Evolutionary conservation across 2,329 filamentous ascomycete species (phyloP), one percentile per base, ranked within the genome.

Genomic region (Aschersonia sp.): DNA sequence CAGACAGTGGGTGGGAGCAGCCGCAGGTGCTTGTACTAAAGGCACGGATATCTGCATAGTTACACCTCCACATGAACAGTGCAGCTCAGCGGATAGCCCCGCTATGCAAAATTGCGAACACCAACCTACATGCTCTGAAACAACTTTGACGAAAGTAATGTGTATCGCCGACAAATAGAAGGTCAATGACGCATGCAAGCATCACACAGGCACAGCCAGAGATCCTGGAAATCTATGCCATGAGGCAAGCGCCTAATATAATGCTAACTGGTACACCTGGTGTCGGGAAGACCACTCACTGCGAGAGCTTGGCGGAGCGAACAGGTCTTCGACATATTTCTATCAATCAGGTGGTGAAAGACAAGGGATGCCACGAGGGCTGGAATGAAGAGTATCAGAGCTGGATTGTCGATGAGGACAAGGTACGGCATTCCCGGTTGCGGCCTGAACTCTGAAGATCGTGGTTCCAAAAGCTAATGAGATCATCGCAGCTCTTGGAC

Each of bases 371-470:
- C 59, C 85, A 92, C 59, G 88, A 95, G 59, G 85, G 85, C 30
- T 94, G 79, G 67, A 87, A 94, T 55, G 84, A 94, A 42, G 84
- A 89, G 62, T 81, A 83, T 47, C 79, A 87, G 62, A 88, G 84
- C 58, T 94, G 85, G 80, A 84, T 97, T 49, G 89, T 98, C 12
- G 90, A 98, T 60, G 92, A 98, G 64, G 92, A 98, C 61, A 94
- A 94, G 75, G 87, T 88, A 59, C 51, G 66, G n/a, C 9, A 30
- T 35, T 35, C 30, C 22, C 22, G 22, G 22, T 22, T 22, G 22
- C 22, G 22, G 22, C 22, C 22, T 22, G 22, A 22, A 22, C 22
- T 29, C 37, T 43, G 43, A 37, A 12, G 44, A 29, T 30, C 30
- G 12, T 9, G 8, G 35, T 5, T 8, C 12, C 35, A 9, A 8